Evolutionary conservation across 306 rosid genomes (phyloP).

Genomic region (Arachis stenosperma): DNA sequence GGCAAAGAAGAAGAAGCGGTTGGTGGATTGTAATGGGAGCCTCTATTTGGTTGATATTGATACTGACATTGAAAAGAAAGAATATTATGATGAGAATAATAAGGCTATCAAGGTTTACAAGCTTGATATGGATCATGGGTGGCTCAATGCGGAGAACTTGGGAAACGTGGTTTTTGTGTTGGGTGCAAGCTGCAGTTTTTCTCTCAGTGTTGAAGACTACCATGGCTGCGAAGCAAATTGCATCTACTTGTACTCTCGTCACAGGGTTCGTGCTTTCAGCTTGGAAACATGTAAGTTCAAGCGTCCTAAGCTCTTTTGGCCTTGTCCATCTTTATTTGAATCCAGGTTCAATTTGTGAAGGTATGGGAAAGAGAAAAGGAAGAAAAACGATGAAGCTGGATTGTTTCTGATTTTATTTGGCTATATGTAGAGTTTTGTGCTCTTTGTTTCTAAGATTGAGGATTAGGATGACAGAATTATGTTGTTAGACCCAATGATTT

Average conservation of each 20-base stretch:
- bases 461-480: no score
- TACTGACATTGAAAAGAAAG: constrained; percentile 2
- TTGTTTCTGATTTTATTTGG: no score
- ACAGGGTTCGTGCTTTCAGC: constrained; percentile 16
- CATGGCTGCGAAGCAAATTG: constrained; percentile 38
- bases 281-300: neutral
- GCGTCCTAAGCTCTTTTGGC: constrained; percentile 29
- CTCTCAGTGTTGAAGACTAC: constrained; percentile 38
- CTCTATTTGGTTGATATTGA: constrained; percentile 54
- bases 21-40: constrained; percentile 48
- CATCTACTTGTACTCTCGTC: constrained; percentile 28
- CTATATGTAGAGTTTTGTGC: no score
- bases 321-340: constrained; percentile 15
- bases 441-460: no score
- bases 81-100: no score
- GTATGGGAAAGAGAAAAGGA: neutral
- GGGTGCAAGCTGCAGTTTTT: constrained; percentile 34
- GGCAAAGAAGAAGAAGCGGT: constrained; percentile 32
- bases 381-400: no score
- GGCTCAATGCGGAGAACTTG: constrained; percentile 41
- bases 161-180: constrained; percentile 35
- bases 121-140: constrained; percentile 44
- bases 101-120: constrained; percentile 35
- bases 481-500: no score
- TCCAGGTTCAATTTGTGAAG: neutral